A percentile compares a stretch with the other conserved stretches of the same genome.
Evolutionary conservation across 2,329 filamentous ascomycete genomes (phyloP).

Genomic region (Nothophoma quercina): DNA sequence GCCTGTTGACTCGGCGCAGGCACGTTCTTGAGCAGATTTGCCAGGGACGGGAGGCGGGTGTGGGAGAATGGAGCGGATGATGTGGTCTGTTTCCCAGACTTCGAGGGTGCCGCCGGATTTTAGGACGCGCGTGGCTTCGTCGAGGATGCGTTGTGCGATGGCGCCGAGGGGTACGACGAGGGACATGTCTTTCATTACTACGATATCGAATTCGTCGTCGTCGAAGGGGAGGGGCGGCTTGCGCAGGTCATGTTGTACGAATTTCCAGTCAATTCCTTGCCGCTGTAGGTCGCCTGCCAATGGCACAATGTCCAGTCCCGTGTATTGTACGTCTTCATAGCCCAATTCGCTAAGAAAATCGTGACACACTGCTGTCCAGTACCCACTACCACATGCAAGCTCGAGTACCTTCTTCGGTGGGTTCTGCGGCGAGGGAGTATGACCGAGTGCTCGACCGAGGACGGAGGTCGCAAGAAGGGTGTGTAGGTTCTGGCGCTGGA

Average conservation of each 20-base stretch:
- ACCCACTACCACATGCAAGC: constrained; percentile 83
- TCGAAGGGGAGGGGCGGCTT: constrained; percentile 78
- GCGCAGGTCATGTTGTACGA: constrained; percentile 86
- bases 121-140: constrained; percentile 80
- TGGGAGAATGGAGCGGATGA: constrained; percentile 81
- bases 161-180: constrained; percentile 67
- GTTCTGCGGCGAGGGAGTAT: constrained; percentile 68
- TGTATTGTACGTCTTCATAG: constrained; percentile 75
- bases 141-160: constrained; percentile 64
- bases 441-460: constrained; percentile 81
- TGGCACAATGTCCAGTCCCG: constrained; percentile 81
- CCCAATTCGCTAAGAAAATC: constrained; percentile 76
- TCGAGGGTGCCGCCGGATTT: constrained; percentile 81
- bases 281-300: constrained; percentile 70
- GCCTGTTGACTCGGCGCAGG: constrained; percentile 71
- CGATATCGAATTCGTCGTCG: constrained; percentile 81
- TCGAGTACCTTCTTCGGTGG: constrained; percentile 80
- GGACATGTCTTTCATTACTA: constrained; percentile 86
- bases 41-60: constrained; percentile 71
- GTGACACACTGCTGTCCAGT: constrained; percentile 90
- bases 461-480: constrained; percentile 83
- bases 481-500: constrained; percentile 85
- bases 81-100: constrained; percentile 88
- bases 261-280: constrained; percentile 84
- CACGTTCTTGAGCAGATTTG: constrained; percentile 67